phyloP scores from a whole-genome alignment of 306 rosid genomes.

The Aeschynomene evenia region DNA sequence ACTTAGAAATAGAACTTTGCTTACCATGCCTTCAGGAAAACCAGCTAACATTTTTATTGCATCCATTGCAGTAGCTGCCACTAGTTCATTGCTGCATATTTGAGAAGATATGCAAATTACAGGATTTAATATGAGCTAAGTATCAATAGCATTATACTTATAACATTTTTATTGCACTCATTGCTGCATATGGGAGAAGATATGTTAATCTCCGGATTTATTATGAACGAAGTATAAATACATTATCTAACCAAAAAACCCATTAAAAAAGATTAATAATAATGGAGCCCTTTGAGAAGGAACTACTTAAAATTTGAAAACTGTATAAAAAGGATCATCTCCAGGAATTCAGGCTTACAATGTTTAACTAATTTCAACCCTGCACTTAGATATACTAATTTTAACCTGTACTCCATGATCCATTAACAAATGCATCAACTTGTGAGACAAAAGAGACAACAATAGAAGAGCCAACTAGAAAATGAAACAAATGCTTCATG shows the following conservation, averaged over 20 bases:
- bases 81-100: slow-evolving; percentile 65
- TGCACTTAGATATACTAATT: background rate
- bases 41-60: slow-evolving; percentile 65
- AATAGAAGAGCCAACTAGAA: no score
- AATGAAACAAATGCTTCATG: background rate
- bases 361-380: background rate
- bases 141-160: background rate
- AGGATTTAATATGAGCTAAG: background rate
- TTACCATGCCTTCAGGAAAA: slow-evolving; percentile 76
- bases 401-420: background rate
- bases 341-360: background rate
- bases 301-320: slow-evolving; percentile 4
- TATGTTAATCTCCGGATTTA: background rate
- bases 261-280: background rate
- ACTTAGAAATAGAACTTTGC: slow-evolving; percentile 24
- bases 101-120: slow-evolving; percentile 15
- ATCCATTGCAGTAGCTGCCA: slow-evolving; percentile 63
- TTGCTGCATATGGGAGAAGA: slow-evolving; percentile 43
- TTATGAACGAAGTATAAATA: background rate
- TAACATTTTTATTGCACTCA: slow-evolving; percentile 45
- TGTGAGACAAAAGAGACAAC: background rate
- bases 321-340: background rate
- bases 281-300: slow-evolving; percentile 7
- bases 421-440: background rate
- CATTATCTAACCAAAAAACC: background rate